Base-by-base conservation (phyloP, 2,329 filamentous ascomycete species). In the Aspergillus neoniger region DNA sequence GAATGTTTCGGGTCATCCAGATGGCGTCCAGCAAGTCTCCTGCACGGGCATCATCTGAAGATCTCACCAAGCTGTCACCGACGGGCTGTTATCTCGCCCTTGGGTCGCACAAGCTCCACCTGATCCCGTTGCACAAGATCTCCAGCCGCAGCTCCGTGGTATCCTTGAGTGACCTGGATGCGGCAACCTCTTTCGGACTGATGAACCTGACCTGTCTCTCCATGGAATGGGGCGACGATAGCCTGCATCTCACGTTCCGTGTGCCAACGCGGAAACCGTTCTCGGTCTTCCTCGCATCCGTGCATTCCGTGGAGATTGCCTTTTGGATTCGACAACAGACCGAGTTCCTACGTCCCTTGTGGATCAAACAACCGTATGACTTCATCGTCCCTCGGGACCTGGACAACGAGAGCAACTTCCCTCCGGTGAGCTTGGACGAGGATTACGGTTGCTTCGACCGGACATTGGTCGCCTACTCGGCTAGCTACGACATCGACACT, bases 81-180 rank as follows among this genome's bases (percentile, higher is more conserved):
- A 86, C 83, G 9, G 83, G 89, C 23, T 90, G 85, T 73, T 90
- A 90, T 70, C 80, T 91, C 63, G 88, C 85, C 6, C 82, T 91
- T 70, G 88, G 88, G 19, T 81, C 88, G 32, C 87, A 90, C 76
- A 89, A 88, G 70, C 77, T 91, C 36, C 88, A 91, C 75, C 69
- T 91, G 52, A 82, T 91, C 49, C 87, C 87, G n/a, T 70, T 88
- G 32, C 82, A 86, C 44, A 89, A 87, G 66, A 77, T 81, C 19
- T 79, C 79, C 32, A 82, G 81, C 66, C 80, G 84, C 63, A 76
- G 80, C 25, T 84, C 85, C 15, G 83, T 80, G 65, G 82, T 82
- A 25, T 85, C 83, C 12, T 70, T 87, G 53, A 77, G 70, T 39
- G 79, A 84, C 50, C 73, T 83, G 66, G 78, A 83, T 41, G 72